Evolutionary conservation across 768 basidiomycete genomes (phyloP).

Genomic region (Naganishia antarctica): DNA sequence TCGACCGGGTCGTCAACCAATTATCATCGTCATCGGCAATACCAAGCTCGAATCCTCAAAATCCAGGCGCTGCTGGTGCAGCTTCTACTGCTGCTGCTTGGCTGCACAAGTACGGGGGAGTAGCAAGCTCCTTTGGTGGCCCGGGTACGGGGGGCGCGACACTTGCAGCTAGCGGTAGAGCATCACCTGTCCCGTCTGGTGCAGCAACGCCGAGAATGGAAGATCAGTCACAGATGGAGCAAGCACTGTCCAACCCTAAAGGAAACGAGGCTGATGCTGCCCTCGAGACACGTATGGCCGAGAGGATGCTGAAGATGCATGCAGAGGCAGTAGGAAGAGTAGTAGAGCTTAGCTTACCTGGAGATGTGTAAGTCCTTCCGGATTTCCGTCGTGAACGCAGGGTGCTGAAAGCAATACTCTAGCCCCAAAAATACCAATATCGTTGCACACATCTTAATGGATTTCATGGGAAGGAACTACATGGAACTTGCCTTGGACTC

Average conservation of each 20-base stretch:
- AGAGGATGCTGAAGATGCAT: conserved; percentile 94
- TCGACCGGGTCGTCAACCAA: conserved; percentile 89
- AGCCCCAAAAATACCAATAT: conserved; percentile 86
- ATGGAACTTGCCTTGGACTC: conserved; percentile 88
- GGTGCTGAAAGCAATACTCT: not conserved
- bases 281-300: conserved; percentile 68
- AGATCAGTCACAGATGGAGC: not conserved
- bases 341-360: conserved; percentile 74
- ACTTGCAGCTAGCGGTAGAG: conserved; percentile 5
- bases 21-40: conserved; percentile 58
- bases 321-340: conserved; percentile 93
- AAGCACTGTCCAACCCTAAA: conserved; percentile 40
- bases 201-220: conserved; percentile 15
- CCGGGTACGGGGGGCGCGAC: not conserved
- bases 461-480: conserved; percentile 75
- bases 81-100: conserved; percentile 67
- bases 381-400: not conserved
- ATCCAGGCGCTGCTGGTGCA: conserved; percentile 37
- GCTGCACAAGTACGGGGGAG: conserved; percentile 64
- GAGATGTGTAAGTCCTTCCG: conserved; percentile 68
- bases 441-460: conserved; percentile 75
- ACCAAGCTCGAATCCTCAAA: conserved; percentile 53
- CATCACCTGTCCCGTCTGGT: conserved; percentile 17
- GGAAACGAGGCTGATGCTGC: conserved; percentile 75
- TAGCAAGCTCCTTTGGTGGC: conserved; percentile 20